Conservation (phyloP, 257 asterid species). For the Primulina huaijiensis region DNA sequence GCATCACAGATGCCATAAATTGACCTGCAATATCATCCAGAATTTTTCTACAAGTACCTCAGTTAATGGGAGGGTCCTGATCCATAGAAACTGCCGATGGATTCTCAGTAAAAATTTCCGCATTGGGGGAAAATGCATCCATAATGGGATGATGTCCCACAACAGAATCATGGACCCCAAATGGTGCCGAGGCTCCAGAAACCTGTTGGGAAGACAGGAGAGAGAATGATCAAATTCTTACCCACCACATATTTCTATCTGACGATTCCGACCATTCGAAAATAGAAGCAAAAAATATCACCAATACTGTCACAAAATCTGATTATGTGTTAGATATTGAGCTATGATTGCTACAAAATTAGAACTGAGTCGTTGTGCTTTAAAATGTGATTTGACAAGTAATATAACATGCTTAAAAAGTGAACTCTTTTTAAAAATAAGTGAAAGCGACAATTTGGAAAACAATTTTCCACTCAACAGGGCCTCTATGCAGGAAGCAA, state of each 20-base stretch:
- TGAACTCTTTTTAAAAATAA: slow-evolving; percentile 24
- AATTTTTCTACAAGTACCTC: slow-evolving; percentile 40
- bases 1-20: slow-evolving; percentile 16
- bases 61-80: slow-evolving; percentile 30
- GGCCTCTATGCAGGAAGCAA: not conserved
- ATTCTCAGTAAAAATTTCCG: slow-evolving; percentile 34
- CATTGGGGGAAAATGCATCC: slow-evolving; percentile 29
- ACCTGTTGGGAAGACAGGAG: slow-evolving; percentile 38
- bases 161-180: slow-evolving; percentile 31
- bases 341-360: not conserved
- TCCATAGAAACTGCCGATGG: slow-evolving; percentile 38
- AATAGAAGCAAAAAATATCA: slow-evolving; percentile 4
- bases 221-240: slow-evolving; percentile 17
- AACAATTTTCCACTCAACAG: too few species aligned
- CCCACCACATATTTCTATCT: not conserved
- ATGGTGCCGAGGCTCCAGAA: slow-evolving; percentile 31
- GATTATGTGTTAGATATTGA: not conserved
- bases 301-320: not conserved
- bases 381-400: not conserved
- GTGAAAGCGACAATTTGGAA: slow-evolving; percentile 3
- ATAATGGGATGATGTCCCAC: slow-evolving; percentile 32
- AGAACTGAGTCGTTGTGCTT: not conserved
- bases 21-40: slow-evolving; percentile 14
- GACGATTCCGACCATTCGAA: not conserved
- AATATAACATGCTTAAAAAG: not conserved